phyloP scores from a whole-genome alignment of 129 eudicot species.

The Centaurea solstitialis region DNA sequence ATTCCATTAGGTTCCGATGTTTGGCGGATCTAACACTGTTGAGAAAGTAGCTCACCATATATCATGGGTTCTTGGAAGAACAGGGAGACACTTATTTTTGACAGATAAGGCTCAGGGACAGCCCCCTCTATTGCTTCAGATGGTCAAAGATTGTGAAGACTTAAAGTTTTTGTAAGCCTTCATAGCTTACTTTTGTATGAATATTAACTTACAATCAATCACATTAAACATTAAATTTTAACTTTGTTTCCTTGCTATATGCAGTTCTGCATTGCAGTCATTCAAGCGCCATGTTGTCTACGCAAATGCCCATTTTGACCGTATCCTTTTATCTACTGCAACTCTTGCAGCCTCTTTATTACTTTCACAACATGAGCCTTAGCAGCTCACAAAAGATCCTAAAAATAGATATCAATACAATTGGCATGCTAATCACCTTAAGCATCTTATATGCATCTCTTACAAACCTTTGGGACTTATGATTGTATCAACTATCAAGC shows the following conservation, averaged over 20 bases:
- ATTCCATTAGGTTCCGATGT: constrained; percentile 60
- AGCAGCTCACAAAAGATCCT: neutral
- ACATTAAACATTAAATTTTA: neutral
- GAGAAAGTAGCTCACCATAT: constrained; percentile 67
- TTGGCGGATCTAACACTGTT: constrained; percentile 62
- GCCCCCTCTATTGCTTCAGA: constrained; percentile 82
- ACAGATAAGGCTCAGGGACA: constrained; percentile 62
- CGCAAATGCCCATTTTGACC: constrained; percentile 85
- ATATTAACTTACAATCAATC: neutral
- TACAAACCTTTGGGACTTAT: neutral
- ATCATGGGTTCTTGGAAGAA: constrained; percentile 86
- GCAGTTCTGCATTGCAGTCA: constrained; percentile 86
- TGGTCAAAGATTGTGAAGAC: constrained; percentile 67
- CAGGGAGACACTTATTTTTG: constrained; percentile 84
- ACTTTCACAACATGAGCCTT: neutral
- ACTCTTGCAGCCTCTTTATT: neutral
- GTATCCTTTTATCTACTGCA: constrained; percentile 59
- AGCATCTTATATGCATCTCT: no score
- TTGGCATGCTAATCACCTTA: neutral
- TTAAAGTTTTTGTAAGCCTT: constrained; percentile 74
- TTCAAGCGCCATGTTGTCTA: constrained; percentile 83
- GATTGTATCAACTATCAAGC: neutral
- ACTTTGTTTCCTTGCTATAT: constrained; percentile 8
- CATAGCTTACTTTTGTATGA: neutral
- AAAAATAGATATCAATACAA: neutral